Conservation (phyloP, 441 rosid species). For the Gossypium schwendimanii region DNA sequence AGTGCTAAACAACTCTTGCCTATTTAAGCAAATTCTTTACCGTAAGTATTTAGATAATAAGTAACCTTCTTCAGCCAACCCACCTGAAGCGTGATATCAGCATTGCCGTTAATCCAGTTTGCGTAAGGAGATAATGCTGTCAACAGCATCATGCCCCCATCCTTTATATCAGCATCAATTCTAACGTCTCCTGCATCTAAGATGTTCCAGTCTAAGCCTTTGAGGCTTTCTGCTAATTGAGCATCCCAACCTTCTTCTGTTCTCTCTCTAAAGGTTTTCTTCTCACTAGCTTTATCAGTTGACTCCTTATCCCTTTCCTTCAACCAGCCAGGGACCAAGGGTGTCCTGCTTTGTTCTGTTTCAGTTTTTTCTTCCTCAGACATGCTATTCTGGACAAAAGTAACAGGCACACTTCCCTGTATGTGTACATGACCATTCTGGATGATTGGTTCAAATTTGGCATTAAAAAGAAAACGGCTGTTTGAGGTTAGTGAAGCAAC, state of each 20-base stretch:
- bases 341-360: slow-evolving; percentile 44
- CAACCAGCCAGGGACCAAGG: slow-evolving; percentile 70
- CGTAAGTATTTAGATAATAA: not conserved
- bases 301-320: slow-evolving; percentile 61
- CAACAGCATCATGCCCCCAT: slow-evolving; percentile 96
- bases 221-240: slow-evolving; percentile 82
- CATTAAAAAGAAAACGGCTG: slow-evolving; percentile 91
- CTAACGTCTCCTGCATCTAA: slow-evolving; percentile 95
- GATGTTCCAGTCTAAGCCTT: slow-evolving; percentile 82
- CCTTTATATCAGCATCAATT: slow-evolving; percentile 91
- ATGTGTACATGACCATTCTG: slow-evolving; percentile 93
- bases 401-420: slow-evolving; percentile 94
- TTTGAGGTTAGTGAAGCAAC: slow-evolving; percentile 88
- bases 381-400: slow-evolving; percentile 52
- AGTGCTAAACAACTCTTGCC: slow-evolving; percentile 11
- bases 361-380: slow-evolving; percentile 62
- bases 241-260: slow-evolving; percentile 81
- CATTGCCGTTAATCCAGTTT: slow-evolving; percentile 91
- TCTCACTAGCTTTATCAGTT: slow-evolving; percentile 44
- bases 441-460: slow-evolving; percentile 80
- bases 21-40: not conserved
- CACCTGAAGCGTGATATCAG: slow-evolving; percentile 92
- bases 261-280: slow-evolving; percentile 61
- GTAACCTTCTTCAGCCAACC: slow-evolving; percentile 11
- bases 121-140: slow-evolving; percentile 92